Evolutionary conservation across 2,329 filamentous ascomycete species (phyloP), one percentile per base, ranked within the genome.

Genomic region (Epichloe amarillans): DNA sequence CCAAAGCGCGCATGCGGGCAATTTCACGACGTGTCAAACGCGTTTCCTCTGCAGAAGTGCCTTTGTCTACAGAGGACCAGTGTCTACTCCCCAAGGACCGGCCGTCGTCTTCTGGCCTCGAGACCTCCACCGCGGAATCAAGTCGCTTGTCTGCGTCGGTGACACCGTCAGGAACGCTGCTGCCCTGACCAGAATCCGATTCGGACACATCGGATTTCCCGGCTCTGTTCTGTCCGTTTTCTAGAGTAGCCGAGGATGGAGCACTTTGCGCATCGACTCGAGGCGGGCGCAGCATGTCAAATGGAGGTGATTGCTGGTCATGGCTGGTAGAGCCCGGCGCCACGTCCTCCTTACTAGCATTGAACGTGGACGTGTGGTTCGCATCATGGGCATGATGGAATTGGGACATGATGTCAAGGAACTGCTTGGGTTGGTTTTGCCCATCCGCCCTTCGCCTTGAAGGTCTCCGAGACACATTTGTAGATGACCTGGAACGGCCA

Each of bases 1-100:
- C 78, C 8, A 94, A 73, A 0, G 88, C 79, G 52, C 82, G 78
- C 2, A 90, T 75, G n/a, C 88, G 82, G 15, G 86, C 85, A 49
- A 95, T 77, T 58, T 96, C 91, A n/a, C 79, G 79, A 58, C 77
- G 80, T 10, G 75, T 82, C 33, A 86, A 56, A 23, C 58, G 60
- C 17, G 56, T 53, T 35, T 64, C 68, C 17, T 69, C 66, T 5
- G 64, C 61, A 4, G 66, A 62, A 3, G 62, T 57, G 33, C 59
- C 64, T 48, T 68, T 69, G 49, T 75, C 70, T 2, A 72, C 70
- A 35, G 79, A 74, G 2, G 72, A 73, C 75, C 76, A 80, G 54
- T 74, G 73, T 2, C 70, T 66, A 39, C 64, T 59, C 40, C 56
- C 61, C 41, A 57, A 26, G 3, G 50, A 58, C 14, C 57, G 57